A percentile compares a stretch with the other conserved stretches of the same genome.
Conservation (phyloP, 1,139 yeast species). For the Blastobotrys capitulatus region DNA sequence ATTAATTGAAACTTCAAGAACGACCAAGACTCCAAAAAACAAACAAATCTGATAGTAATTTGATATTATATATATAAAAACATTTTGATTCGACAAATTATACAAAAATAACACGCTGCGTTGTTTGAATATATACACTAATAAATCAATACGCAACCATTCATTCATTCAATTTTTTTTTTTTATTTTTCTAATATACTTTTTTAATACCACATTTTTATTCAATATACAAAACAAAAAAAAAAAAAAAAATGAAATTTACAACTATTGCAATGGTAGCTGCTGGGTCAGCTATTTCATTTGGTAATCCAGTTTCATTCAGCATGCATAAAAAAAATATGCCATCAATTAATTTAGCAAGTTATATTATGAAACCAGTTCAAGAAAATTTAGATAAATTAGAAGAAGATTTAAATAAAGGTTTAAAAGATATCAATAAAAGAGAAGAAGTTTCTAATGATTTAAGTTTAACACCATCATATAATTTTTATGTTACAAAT, state of each 20-base stretch:
- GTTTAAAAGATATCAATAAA: neutral
- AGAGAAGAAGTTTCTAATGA: conserved; percentile 2
- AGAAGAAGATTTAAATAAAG: no score
- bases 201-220: neutral
- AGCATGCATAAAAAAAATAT: conserved; percentile 4
- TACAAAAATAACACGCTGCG: no score
- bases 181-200: neutral
- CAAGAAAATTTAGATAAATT: neutral
- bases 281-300: neutral
- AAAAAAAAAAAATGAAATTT: neutral
- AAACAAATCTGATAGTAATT: no score
- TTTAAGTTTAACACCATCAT: conserved; percentile 21
- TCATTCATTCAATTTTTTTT: neutral
- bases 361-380: conserved; percentile 6
- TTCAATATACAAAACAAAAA: neutral
- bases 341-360: conserved; percentile 3
- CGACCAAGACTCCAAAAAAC: conserved; percentile 4
- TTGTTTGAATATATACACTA: no score
- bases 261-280: neutral
- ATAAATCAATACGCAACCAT: neutral
- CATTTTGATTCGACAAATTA: no score
- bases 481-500: conserved; percentile 31
- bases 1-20: neutral
- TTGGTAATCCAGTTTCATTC: conserved; percentile 6
- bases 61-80: no score